Evolutionary conservation across 1,284 basidiomycete genomes (phyloP).

Genomic region (Heterobasidion occidentale): DNA sequence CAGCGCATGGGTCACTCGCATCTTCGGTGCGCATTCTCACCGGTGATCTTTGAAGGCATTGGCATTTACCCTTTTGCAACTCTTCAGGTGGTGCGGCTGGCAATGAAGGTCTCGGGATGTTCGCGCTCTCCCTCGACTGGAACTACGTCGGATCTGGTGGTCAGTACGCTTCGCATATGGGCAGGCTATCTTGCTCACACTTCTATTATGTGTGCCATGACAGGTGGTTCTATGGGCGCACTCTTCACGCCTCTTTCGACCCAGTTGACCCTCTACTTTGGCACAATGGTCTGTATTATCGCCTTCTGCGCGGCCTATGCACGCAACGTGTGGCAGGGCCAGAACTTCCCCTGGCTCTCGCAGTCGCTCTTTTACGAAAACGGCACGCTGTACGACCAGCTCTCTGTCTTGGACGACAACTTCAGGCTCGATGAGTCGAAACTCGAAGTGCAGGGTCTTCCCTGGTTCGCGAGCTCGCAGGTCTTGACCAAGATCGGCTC

Average conservation of each 20-base stretch:
- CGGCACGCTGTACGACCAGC: constrained; percentile 28
- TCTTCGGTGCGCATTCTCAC: constrained; percentile 34
- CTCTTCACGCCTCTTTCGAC: background rate
- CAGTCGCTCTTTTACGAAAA: constrained; percentile 32
- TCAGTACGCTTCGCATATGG: background rate
- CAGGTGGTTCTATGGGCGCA: background rate
- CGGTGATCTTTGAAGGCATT: background rate
- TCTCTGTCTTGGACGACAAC: constrained; percentile 21
- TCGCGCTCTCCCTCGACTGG: constrained; percentile 35
- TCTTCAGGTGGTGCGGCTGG: constrained; percentile 24
- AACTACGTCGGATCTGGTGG: constrained; percentile 38
- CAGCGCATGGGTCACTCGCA: constrained; percentile 47
- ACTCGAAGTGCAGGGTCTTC: constrained; percentile 29
- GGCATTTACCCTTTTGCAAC: background rate
- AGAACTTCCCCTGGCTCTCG: constrained; percentile 39
- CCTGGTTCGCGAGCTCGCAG: constrained; percentile 29
- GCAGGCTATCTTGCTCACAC: background rate
- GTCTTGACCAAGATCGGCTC: constrained; percentile 29
- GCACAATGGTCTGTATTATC: background rate
- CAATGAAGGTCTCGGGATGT: constrained; percentile 29
- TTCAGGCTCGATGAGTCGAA: constrained; percentile 32
- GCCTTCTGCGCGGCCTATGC: background rate
- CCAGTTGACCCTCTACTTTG: background rate
- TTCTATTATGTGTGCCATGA: background rate
- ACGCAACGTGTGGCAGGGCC: constrained; percentile 30